Conservation (phyloP, 495 filamentous ascomycete genomes). For the Hypoxylon trugodes region DNA sequence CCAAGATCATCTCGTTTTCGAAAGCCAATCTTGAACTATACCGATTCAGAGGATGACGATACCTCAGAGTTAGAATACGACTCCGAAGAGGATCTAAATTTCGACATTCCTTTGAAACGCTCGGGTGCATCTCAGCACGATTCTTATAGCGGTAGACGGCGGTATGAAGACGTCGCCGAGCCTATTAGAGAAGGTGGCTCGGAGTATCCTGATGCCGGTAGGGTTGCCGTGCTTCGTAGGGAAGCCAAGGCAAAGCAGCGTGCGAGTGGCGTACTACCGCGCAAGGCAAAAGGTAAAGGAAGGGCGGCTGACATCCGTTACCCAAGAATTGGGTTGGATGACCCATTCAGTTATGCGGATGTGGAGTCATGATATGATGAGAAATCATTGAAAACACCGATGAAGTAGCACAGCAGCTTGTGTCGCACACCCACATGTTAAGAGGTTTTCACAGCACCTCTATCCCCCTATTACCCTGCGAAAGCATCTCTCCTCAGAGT, state of each 20-base stretch:
- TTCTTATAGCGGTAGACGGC: constrained; percentile 7
- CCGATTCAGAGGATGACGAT: constrained; percentile 25
- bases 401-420: not conserved
- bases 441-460: not conserved
- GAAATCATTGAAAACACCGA: not conserved
- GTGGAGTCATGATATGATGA: constrained; percentile 12
- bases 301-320: constrained; percentile 10
- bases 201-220: constrained; percentile 39
- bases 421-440: not conserved
- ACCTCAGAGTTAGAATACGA: constrained; percentile 9
- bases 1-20: constrained; percentile 15
- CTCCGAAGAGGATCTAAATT: constrained; percentile 39
- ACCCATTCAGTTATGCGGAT: constrained; percentile 25
- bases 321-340: constrained; percentile 16
- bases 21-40: constrained; percentile 26
- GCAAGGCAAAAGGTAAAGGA: constrained; percentile 26
- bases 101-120: constrained; percentile 38
- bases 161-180: not conserved
- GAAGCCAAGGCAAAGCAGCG: constrained; percentile 44
- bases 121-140: constrained; percentile 1
- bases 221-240: constrained; percentile 44
- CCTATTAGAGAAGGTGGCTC: constrained; percentile 23
- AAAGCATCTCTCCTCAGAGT: not conserved
- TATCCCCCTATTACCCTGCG: no score
- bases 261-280: constrained; percentile 16